Conservation (phyloP, 2,329 filamentous ascomycete species). For the Ascochyta viciae-villosae region DNA sequence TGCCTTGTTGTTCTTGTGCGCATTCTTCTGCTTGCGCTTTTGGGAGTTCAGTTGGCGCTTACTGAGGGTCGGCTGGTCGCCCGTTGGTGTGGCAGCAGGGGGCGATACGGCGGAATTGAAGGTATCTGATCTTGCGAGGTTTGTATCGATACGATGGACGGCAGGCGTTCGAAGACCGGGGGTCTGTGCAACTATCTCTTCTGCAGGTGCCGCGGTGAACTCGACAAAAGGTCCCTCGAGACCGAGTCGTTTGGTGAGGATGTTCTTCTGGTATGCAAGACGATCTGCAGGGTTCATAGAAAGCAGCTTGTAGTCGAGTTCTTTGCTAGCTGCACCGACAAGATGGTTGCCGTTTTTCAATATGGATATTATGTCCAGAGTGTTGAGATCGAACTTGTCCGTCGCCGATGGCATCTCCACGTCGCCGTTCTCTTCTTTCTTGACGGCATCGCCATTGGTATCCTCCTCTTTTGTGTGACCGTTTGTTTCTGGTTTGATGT, state of each 20-base stretch:
- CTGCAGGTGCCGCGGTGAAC: constrained; percentile 75
- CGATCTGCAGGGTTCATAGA: constrained; percentile 81
- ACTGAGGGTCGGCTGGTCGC: constrained; percentile 69
- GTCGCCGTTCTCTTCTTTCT: constrained; percentile 62
- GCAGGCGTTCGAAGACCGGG: constrained; percentile 46
- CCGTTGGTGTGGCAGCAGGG: constrained; percentile 50
- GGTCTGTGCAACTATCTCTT: constrained; percentile 61
- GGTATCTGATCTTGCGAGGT: constrained; percentile 54
- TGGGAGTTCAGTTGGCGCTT: constrained; percentile 93
- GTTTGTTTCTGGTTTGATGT: constrained; percentile 51
- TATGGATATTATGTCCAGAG: constrained; percentile 79
- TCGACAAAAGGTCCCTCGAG: constrained; percentile 84
- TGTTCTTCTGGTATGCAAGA: constrained; percentile 88
- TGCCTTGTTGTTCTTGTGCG: constrained; percentile 87
- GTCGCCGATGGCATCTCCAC: constrained; percentile 52
- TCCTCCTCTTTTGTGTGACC: constrained; percentile 66
- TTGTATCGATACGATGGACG: constrained; percentile 60
- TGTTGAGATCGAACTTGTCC: constrained; percentile 73
- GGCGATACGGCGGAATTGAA: constrained; percentile 57
- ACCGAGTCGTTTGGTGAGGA: constrained; percentile 79
- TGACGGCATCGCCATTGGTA: constrained; percentile 46
- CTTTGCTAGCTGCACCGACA: constrained; percentile 79
- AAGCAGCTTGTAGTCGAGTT: constrained; percentile 84
- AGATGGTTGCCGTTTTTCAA: constrained; percentile 84
- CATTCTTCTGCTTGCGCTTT: constrained; percentile 91